Evolutionary conservation across 768 basidiomycete genomes (phyloP).

Genomic region (Lentinula guzmanii): DNA sequence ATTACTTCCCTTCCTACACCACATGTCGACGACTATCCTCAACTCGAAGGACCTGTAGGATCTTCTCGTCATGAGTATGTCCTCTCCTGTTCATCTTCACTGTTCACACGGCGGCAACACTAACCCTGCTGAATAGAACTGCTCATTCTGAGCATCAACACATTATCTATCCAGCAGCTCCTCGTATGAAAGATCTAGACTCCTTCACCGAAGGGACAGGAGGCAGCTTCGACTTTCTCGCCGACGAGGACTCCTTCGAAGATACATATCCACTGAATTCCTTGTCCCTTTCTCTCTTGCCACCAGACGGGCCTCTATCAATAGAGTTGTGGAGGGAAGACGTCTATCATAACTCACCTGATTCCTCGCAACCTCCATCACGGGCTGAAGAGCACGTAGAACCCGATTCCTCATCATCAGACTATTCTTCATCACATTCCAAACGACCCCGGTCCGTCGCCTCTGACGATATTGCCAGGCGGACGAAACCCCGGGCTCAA

Average conservation of each 20-base stretch:
- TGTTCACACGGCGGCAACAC: neutral
- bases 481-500: conserved; percentile 13
- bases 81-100: neutral
- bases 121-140: conserved; percentile 15
- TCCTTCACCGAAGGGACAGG: conserved; percentile 55
- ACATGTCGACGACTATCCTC: neutral
- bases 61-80: conserved; percentile 8
- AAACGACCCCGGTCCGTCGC: conserved; percentile 35
- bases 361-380: neutral
- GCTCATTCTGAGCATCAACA: conserved; percentile 18
- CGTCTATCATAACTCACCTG: conserved; percentile 17
- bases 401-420: neutral
- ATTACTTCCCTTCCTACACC: conserved; percentile 29
- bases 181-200: conserved; percentile 48
- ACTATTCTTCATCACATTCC: conserved; percentile 14
- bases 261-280: conserved; percentile 27
- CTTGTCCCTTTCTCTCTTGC: conserved; percentile 23
- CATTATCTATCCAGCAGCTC: conserved; percentile 31
- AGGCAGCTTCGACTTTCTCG: conserved; percentile 46
- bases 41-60: conserved; percentile 8
- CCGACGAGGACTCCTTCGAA: conserved; percentile 28
- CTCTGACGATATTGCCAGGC: conserved; percentile 23
- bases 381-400: neutral
- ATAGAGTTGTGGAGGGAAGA: conserved; percentile 41
- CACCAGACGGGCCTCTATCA: conserved; percentile 18